Conservation (phyloP, 2,329 filamentous ascomycete species). For the Aureobasidium lini region DNA sequence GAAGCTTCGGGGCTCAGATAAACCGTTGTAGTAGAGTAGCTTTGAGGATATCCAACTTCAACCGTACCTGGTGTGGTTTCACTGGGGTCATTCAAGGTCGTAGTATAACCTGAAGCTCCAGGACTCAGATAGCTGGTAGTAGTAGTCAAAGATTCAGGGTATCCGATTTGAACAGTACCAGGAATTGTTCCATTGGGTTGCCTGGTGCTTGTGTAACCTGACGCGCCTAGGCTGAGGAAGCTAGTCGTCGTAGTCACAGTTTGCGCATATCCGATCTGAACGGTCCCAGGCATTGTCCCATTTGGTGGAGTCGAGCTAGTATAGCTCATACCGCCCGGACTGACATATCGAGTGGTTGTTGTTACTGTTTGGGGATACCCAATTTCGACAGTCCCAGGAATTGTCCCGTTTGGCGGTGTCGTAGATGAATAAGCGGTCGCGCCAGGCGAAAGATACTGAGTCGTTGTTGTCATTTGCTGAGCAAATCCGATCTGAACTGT, state of each 20-base stretch:
- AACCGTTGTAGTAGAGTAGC: background rate
- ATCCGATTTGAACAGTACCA: background rate
- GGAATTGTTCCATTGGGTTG: background rate
- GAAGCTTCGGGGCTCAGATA: background rate
- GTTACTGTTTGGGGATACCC: background rate
- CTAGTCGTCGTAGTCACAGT: background rate
- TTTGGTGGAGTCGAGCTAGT: background rate
- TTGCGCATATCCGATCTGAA: background rate
- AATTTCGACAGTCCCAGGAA: background rate
- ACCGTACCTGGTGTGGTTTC: background rate
- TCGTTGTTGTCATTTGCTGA: background rate
- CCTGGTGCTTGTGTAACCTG: background rate
- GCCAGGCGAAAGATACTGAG: background rate
- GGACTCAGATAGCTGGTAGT: background rate
- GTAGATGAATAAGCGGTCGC: background rate
- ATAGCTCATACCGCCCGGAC: background rate
- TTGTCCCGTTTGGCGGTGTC: background rate
- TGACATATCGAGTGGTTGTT: background rate
- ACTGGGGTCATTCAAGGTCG: background rate
- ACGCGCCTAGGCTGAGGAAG: background rate
- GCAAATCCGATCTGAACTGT: background rate
- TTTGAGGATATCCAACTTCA: background rate
- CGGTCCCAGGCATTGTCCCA: background rate
- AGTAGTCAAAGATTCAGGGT: background rate
- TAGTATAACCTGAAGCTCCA: background rate